Evolutionary conservation across 148 eudicot genomes (phyloP).

Genomic region (Limonium bicolor): DNA sequence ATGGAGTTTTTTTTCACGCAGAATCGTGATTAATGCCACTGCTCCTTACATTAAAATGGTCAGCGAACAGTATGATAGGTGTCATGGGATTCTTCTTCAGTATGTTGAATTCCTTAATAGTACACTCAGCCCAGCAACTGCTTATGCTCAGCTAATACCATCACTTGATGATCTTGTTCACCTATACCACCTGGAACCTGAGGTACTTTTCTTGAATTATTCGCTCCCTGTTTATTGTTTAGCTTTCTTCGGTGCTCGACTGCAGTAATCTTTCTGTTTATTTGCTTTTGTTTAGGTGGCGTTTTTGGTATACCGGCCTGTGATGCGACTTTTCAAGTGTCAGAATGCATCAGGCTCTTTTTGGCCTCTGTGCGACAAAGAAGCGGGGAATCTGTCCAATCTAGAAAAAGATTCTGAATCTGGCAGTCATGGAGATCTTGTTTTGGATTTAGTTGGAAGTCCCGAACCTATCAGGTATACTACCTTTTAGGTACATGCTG

Average conservation of each 20-base stretch:
- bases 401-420: slow-evolving; percentile 29
- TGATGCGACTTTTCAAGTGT: slow-evolving; percentile 85
- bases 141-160: slow-evolving; percentile 78
- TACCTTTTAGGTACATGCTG: background rate
- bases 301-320: slow-evolving; percentile 80
- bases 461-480: slow-evolving; percentile 45
- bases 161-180: slow-evolving; percentile 71
- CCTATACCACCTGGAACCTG: slow-evolving; percentile 86
- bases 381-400: slow-evolving; percentile 13
- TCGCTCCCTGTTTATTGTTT: background rate
- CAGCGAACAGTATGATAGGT: slow-evolving; percentile 90
- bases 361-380: slow-evolving; percentile 65
- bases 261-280: too few species aligned
- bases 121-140: slow-evolving; percentile 53
- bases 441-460: slow-evolving; percentile 60
- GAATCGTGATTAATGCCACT: slow-evolving; percentile 76
- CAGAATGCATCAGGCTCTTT: slow-evolving; percentile 32
- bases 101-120: slow-evolving; percentile 84
- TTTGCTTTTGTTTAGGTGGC: slow-evolving; percentile 39
- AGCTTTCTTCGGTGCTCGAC: background rate
- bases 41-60: slow-evolving; percentile 93
- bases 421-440: slow-evolving; percentile 24
- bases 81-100: slow-evolving; percentile 97
- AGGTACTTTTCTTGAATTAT: slow-evolving; percentile 26
- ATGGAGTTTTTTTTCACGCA: too few species aligned